phyloP scores from a whole-genome alignment of 2,329 filamentous ascomycete genomes.

The Colletotrichum navitas region DNA sequence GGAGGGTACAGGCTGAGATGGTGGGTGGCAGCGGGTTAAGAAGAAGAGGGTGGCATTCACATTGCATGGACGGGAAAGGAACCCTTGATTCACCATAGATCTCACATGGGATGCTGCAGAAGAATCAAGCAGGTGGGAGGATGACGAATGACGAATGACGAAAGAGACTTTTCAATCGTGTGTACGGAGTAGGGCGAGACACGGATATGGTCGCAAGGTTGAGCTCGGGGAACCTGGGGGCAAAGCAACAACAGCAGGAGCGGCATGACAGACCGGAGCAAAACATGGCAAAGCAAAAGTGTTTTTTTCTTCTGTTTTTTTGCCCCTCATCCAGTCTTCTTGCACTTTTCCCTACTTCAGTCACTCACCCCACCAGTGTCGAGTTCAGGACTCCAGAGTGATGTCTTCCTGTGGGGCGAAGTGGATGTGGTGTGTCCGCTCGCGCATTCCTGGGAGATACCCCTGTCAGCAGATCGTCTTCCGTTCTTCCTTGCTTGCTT shows the following conservation, averaged over 20 bases:
- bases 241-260: slow-evolving; percentile 9
- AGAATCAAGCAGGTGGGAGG: slow-evolving; percentile 10
- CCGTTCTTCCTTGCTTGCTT: slow-evolving; percentile 13
- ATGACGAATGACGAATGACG: slow-evolving; percentile 39
- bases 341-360: neutral
- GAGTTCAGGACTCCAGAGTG: slow-evolving; percentile 37
- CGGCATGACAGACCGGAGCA: slow-evolving; percentile 2
- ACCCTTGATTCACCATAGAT: slow-evolving; percentile 26
- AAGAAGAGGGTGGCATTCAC: slow-evolving; percentile 32
- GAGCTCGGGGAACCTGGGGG: slow-evolving; percentile 11
- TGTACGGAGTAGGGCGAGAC: slow-evolving; percentile 34
- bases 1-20: slow-evolving; percentile 25
- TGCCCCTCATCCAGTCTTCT: slow-evolving; percentile 13
- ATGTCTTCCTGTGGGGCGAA: slow-evolving; percentile 38
- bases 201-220: slow-evolving; percentile 26
- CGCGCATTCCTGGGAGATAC: slow-evolving; percentile 13
- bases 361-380: slow-evolving; percentile 24
- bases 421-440: slow-evolving; percentile 29
- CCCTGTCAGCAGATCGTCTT: slow-evolving; percentile 32
- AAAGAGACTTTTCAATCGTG: slow-evolving; percentile 40
- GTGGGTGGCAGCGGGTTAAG: slow-evolving; percentile 29
- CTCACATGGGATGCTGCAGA: slow-evolving; percentile 23
- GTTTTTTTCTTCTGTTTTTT: neutral
- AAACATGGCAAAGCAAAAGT: slow-evolving; percentile 9
- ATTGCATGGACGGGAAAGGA: slow-evolving; percentile 14